These are phyloP conservation scores for Candida hungchunana DNA, from an alignment of 805 yeast species.

Conservation along the genomic window DNA sequence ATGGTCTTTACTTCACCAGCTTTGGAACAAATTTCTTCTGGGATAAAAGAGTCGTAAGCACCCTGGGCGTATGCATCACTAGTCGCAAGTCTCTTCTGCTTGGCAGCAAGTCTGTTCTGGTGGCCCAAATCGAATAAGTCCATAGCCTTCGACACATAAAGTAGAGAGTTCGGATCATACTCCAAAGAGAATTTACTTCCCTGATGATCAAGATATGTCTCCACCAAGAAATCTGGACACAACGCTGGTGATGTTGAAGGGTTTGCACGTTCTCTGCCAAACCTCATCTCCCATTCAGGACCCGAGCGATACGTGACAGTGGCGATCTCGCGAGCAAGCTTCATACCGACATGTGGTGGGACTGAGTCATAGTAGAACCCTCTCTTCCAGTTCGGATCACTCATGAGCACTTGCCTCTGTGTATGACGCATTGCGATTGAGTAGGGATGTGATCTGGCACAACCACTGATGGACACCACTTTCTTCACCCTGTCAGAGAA, in stretches of 20 bases:
- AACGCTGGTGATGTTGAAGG: constrained; percentile 76
- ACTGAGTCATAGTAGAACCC: constrained; percentile 77
- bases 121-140: constrained; percentile 80
- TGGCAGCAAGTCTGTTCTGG: constrained; percentile 44
- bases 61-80: constrained; percentile 27
- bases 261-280: constrained; percentile 84
- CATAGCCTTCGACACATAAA: constrained; percentile 91
- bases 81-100: constrained; percentile 35
- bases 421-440: constrained; percentile 92
- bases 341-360: constrained; percentile 95
- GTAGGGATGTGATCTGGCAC: constrained; percentile 91
- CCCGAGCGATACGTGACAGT: constrained; percentile 93
- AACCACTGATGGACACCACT: constrained; percentile 80
- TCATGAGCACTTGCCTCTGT: constrained; percentile 89
- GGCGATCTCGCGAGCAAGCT: constrained; percentile 88
- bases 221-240: constrained; percentile 90
- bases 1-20: constrained; percentile 49
- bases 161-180: constrained; percentile 84
- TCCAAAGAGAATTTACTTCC: constrained; percentile 92
- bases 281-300: constrained; percentile 94
- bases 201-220: constrained; percentile 89
- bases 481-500: constrained; percentile 73
- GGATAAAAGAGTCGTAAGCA: constrained; percentile 15
- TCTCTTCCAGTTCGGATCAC: constrained; percentile 92
- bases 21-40: constrained; percentile 32